Evolutionary conservation across 2,329 filamentous ascomycete species (phyloP), one percentile per base, ranked within the genome.

Genomic region (Fusarium temperatum): DNA sequence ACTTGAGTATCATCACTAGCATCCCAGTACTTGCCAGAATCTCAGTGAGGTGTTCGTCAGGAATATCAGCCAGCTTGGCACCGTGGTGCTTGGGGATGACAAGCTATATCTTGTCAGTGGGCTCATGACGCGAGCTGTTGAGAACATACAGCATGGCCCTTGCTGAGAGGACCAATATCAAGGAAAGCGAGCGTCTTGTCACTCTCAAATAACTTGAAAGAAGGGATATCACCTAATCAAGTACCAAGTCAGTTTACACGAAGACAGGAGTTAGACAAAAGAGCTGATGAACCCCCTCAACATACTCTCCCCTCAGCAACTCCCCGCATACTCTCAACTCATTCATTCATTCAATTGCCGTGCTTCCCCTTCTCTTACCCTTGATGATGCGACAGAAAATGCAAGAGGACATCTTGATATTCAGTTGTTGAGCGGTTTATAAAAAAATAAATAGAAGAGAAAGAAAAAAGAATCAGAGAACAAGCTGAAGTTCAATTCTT

Each of bases 321-420:
- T 62, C 53, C 42, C 48, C 30, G 56, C 36, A 62, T 32, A 42
- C 35, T 51, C 47, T 48, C 28, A 6, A n/a, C 47, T 32, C 47
- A 51, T 32, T 51, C 47, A 51, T 32, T 51, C 45, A 51, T 32
- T 48, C 56, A 35, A 44, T n/a, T 32, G 22, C 44, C 59, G 26
- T 48, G 10, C 59, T 59, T 36, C 20, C 41, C 35, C 36, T 26
- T 55, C 36, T 69, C 73, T 75, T 80, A 87, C 96, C 96, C 89
- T 97, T 97, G 87, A 99, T 93, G 82, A 99, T 98, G 84, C 94
- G 97, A 89, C 96, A 99, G 87, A 99, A 99, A 81, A 98, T 94
- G 83, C 96, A 99, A 73, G 92, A 66, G 28, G 73, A 58, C 75
- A 76, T 77, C 24, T 48, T 68, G 55, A 18, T 10, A 22, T 45